phyloP scores from a whole-genome alignment of 192 early-diverging fungal genomes.

The Spinellus fusiger region DNA sequence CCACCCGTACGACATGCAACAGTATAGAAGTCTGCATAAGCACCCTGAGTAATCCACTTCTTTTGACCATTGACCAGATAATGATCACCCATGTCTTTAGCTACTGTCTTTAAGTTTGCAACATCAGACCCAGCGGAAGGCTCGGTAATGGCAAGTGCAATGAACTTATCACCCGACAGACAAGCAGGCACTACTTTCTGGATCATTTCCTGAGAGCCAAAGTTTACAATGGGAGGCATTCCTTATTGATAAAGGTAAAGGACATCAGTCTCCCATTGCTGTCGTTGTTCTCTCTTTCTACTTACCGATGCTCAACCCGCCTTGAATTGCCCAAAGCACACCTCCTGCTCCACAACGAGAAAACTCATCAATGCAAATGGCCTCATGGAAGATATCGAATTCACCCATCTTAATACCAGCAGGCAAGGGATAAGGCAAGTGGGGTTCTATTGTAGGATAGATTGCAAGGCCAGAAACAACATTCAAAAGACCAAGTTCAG shows the following conservation, averaged over 20 bases:
- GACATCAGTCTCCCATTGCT: background rate
- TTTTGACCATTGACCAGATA: constrained; percentile 83
- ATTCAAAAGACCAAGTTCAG: constrained; percentile 60
- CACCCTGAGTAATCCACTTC: constrained; percentile 99
- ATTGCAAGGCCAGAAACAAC: constrained; percentile 52
- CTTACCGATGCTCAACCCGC: constrained; percentile 43
- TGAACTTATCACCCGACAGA: constrained; percentile 64
- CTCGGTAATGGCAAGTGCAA: constrained; percentile 76
- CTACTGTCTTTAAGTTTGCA: constrained; percentile 63
- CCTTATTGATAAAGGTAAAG: background rate
- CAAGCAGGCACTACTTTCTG: constrained; percentile 54
- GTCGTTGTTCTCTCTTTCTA: background rate
- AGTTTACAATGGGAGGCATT: constrained; percentile 68
- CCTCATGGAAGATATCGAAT: constrained; percentile 69
- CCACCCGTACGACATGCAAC: constrained; percentile 71
- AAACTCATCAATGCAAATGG: constrained; percentile 75
- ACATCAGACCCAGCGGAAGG: constrained; percentile 76
- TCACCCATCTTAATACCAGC: constrained; percentile 46
- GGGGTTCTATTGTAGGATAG: constrained; percentile 16
- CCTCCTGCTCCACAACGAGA: constrained; percentile 77
- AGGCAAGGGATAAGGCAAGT: constrained; percentile 33
- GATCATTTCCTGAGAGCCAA: constrained; percentile 63
- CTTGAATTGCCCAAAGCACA: constrained; percentile 71
- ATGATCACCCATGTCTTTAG: constrained; percentile 67
- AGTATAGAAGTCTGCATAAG: constrained; percentile 90